Evolutionary conservation across 1,284 basidiomycete species (phyloP).

Genomic region (Ganoderma multipileum): DNA sequence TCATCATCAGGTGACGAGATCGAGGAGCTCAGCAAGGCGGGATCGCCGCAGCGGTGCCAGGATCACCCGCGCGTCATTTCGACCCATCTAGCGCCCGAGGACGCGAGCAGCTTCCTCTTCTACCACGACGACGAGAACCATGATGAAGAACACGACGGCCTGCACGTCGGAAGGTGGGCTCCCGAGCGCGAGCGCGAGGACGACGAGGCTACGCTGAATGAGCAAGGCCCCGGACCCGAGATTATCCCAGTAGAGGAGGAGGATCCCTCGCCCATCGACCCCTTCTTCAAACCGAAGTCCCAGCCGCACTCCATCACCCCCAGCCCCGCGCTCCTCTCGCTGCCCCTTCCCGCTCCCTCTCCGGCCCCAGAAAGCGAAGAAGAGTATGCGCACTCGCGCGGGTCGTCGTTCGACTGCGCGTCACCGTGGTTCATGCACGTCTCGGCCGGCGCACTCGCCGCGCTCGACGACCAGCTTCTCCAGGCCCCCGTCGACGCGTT

Average conservation of each 20-base stretch:
- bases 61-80: not conserved
- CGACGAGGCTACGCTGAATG: slow-evolving; percentile 19
- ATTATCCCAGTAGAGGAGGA: not conserved
- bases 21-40: not conserved
- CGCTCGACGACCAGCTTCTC: slow-evolving; percentile 33
- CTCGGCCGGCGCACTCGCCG: slow-evolving; percentile 27
- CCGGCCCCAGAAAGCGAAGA: not conserved
- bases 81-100: slow-evolving; percentile 1
- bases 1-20: not conserved
- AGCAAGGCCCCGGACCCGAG: slow-evolving; percentile 10
- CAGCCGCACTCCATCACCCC: not conserved
- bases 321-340: not conserved
- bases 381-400: not conserved
- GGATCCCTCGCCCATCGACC: slow-evolving; percentile 16
- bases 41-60: not conserved
- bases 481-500: slow-evolving; percentile 33
- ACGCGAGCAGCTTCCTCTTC: slow-evolving; percentile 18
- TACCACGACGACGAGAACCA: slow-evolving; percentile 2
- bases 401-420: slow-evolving; percentile 15
- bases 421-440: slow-evolving; percentile 29
- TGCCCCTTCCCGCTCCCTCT: not conserved
- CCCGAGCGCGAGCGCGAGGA: slow-evolving; percentile 11
- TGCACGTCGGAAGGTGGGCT: not conserved
- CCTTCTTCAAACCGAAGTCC: slow-evolving; percentile 9
- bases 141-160: not conserved